phyloP scores from a whole-genome alignment of 139 green algal species.

The Desmodesmus armatus region DNA sequence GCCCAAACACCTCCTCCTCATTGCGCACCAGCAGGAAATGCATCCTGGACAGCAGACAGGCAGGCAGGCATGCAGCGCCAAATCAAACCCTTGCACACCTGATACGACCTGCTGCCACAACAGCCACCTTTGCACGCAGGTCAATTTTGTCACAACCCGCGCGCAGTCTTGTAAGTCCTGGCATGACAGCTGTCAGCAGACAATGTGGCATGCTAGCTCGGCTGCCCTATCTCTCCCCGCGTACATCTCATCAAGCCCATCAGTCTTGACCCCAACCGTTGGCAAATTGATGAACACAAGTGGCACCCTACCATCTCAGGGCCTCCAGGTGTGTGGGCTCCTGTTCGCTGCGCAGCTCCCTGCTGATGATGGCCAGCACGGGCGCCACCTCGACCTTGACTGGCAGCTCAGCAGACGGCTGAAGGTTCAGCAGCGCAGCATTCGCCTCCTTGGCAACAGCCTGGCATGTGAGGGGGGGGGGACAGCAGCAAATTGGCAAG shows the following conservation, averaged over 20 bases:
- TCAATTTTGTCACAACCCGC: too few relatives aligned
- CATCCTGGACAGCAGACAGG: constrained; percentile 24
- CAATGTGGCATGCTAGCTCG: too few relatives aligned
- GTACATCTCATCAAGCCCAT: too few relatives aligned
- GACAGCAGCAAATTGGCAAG: background rate
- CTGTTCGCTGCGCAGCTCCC: constrained; percentile 64
- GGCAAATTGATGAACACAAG: too few relatives aligned
- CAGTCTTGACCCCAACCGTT: too few relatives aligned
- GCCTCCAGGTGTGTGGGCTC: constrained; percentile 86
- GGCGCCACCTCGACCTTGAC: constrained; percentile 57
- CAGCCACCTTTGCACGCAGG: too few relatives aligned
- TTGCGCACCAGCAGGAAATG: constrained; percentile 51
- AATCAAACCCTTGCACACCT: too few relatives aligned
- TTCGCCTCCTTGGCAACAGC: constrained; percentile 57
- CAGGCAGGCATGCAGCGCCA: background rate
- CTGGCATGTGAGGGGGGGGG: too few relatives aligned
- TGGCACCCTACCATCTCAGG: constrained; percentile 75
- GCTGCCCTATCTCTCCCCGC: too few relatives aligned
- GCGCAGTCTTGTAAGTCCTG: too few relatives aligned
- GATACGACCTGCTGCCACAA: too few relatives aligned
- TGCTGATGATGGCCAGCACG: constrained; percentile 67
- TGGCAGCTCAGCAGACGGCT: constrained; percentile 23
- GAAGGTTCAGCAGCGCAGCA: constrained; percentile 53
- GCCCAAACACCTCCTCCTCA: constrained; percentile 65
- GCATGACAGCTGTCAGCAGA: background rate